Evolutionary conservation across 2,329 filamentous ascomycete genomes (phyloP), one percentile per base, ranked within the genome.

Genomic region (Ophiostoma himal-ulmi): DNA sequence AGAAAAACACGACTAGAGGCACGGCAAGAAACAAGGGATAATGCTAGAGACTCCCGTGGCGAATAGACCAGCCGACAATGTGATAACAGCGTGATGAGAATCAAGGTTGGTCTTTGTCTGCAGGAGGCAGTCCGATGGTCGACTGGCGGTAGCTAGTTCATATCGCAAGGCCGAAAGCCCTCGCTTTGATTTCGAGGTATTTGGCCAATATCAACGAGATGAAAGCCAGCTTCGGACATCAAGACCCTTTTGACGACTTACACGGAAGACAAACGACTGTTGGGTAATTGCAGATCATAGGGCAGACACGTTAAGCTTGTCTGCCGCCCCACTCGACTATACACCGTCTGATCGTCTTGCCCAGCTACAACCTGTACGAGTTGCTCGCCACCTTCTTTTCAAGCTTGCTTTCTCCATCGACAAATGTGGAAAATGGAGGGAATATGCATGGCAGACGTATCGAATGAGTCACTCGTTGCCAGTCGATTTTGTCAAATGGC

Each of bases 401-500:
- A 26, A 70, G 70, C 72, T 68, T 69, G 65, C 71, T 52, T 69
- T 73, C 72, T 71, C 69, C 69, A 39, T 64, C 68, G 44, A 36
- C 68, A 34, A 57, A 60, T 62, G 30, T 67, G 67, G 60, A n/a
- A 67, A 62, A 70, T 57, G 57, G 65, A 68, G 68, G 67, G 70
- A 41, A 70, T 62, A 67, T 72, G 71, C 71, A 72, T 72, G 67
- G 17, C 34, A 64, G 67, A 60, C 67, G 67, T 68, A 72, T 72
- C 74, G 74, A 72, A 71, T 78, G 77, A 78, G 73, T 78, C 77
- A 78, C 75, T 72, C 74, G 67, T 69, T 64, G 68, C 77, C 77
- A 78, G 71, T 78, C 76, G 71, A 74, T 76, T 70, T 72, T 68
- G 57, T 69, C 68, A 36, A 67, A 71, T 72, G 62, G 71, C 70